Base-by-base conservation (phyloP, 352 stramenopile genomes). In the Globisporangium camurandrum region DNA sequence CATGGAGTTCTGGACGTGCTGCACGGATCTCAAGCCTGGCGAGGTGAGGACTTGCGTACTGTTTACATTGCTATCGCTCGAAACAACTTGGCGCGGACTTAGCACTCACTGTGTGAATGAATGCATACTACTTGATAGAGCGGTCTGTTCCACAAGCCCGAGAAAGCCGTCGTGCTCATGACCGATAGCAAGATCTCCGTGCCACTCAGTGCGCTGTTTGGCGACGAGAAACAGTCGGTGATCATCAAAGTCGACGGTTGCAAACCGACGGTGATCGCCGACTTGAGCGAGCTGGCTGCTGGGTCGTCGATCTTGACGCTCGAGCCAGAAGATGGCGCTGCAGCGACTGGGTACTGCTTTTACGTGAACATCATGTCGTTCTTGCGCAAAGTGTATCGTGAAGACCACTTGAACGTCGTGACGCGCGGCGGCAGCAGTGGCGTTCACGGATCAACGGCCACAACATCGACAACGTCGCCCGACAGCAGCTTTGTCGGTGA, bases 351-450 rank as follows among this genome's bases (percentile, higher is more conserved):
- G 14, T 95, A 91, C 48, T 95, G 84, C 41, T 57, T 95, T 9
- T 93, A 89, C 51, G 80, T 95, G 31, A 88, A 83, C 45, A 86
- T 89, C 37, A 72, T 75, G 7, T 76, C 76, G 10, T 74, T 85
- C 51, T 86, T 92, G 66, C 72, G 84, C 17, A 93, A 95, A 36
- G 83, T 95, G 10, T 95, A 93, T 59, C 69, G 83, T 22, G 84
- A 95, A 71, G 79, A 95, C 24, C 77, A 93, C 20, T 78, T 88
- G 50, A 75, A 78, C 26, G 67, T 88, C 39, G 59, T 87, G 31
- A 86, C 73, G 7, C 74, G 81, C 47, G 36, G 36, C n/a, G n/a
- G n/a, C n/a, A n/a, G n/a, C n/a, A n/a, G n/a, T n/a, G n/a, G n/a
- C n/a, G n/a, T n/a, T n/a, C n/a, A n/a, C n/a, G n/a, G n/a, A n/a